A percentile compares a stretch with the other conserved stretches of the same genome.
Conservation (phyloP, 1,284 basidiomycete genomes). For the Schizopora paradoxa region DNA sequence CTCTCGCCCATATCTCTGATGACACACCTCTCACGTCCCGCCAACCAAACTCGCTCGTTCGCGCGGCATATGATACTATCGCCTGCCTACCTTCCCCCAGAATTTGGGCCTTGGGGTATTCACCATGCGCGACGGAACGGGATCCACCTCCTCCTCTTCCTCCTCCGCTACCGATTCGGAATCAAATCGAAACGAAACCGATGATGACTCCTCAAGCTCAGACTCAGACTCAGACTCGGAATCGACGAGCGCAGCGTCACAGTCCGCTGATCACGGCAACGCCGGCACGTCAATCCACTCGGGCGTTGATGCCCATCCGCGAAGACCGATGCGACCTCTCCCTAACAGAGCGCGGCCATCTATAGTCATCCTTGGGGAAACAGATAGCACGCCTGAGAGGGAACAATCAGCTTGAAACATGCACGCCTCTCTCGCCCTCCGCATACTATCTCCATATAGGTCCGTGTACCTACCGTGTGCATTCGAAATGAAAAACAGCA, state of each 20-base stretch:
- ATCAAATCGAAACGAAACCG: background rate
- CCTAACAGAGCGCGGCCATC: conserved; percentile 10
- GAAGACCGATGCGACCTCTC: conserved; percentile 14
- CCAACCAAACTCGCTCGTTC: background rate
- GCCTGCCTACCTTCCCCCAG: conserved; percentile 10
- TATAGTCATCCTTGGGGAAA: conserved; percentile 12
- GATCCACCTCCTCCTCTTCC: conserved; percentile 4
- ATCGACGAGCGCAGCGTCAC: conserved; percentile 1
- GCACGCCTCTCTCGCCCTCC: no score
- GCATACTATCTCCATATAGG: no score
- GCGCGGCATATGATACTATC: background rate
- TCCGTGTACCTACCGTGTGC: no score
- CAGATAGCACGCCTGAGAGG: background rate
- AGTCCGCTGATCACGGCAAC: background rate
- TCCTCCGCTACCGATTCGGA: conserved; percentile 1
- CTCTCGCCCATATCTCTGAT: background rate
- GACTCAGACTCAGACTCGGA: conserved; percentile 8
- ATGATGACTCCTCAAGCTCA: conserved; percentile 1
- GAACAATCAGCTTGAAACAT: no score
- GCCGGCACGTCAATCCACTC: conserved; percentile 9
- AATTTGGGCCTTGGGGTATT: conserved; percentile 24
- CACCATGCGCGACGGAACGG: conserved; percentile 17
- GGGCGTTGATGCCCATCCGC: conserved; percentile 6
- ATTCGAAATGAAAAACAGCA: no score
- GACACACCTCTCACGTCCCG: background rate